These are phyloP conservation scores for Ceratocystiopsis sp. DNA, from an alignment of 2,329 filamentous ascomycete species.

Conservation along the genomic window DNA sequence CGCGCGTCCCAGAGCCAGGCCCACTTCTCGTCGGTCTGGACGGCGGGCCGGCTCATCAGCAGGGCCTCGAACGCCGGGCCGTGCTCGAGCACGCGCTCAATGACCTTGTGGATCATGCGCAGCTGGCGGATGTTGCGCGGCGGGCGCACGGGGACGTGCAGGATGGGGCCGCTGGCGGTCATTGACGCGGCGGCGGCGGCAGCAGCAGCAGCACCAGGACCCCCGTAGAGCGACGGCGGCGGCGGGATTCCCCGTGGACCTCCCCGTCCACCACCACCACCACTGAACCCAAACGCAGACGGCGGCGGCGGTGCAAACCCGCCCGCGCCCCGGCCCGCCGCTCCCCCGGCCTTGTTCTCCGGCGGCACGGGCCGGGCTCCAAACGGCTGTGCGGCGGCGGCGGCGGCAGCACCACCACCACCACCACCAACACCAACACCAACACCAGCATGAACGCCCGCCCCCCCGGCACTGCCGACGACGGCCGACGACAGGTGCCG, in stretches of 20 bases:
- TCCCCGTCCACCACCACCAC: constrained; percentile 12
- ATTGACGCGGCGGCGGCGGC: constrained; percentile 12
- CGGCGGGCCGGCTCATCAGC: constrained; percentile 70
- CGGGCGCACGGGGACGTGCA: constrained; percentile 55
- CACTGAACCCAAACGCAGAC: not conserved
- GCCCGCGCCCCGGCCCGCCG: not conserved
- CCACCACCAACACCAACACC: not conserved
- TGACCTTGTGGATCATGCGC: constrained; percentile 70
- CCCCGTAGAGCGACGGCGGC: constrained; percentile 51
- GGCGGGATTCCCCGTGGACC: constrained; percentile 35
- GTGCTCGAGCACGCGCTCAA: constrained; percentile 63
- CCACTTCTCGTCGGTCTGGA: constrained; percentile 79
- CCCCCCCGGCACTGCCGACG: constrained; percentile 11
- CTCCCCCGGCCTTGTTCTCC: too few species aligned
- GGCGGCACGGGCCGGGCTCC: constrained; percentile 6
- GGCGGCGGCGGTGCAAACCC: not conserved
- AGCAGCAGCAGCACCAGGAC: constrained; percentile 16
- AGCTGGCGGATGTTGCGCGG: constrained; percentile 66
- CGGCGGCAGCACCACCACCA: constrained; percentile 13
- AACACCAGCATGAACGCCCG: constrained; percentile 4
- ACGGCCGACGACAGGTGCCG: constrained; percentile 68
- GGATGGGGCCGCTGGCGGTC: constrained; percentile 28
- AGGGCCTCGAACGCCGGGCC: constrained; percentile 82
- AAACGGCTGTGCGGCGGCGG: constrained; percentile 18
- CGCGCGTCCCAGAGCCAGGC: constrained; percentile 85